A percentile compares a stretch with the other conserved stretches of the same genome.
Conservation (phyloP, 805 yeast genomes). For the Suhomyces vadensis region DNA sequence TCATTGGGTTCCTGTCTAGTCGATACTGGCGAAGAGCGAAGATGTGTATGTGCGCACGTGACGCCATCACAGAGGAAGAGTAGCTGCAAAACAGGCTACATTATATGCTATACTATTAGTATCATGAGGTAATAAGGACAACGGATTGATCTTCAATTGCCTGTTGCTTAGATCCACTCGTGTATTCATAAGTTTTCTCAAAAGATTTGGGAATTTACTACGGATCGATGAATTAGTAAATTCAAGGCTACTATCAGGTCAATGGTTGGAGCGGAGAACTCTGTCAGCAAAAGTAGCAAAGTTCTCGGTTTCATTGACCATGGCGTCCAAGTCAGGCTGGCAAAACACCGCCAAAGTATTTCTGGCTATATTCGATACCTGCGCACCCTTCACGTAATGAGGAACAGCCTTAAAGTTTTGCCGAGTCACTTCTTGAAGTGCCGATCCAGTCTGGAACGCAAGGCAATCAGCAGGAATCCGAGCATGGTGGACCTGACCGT, state of each 20-base stretch:
- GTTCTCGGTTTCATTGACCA: constrained; percentile 44
- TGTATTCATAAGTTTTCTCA: too few species aligned
- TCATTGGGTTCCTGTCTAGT: not conserved
- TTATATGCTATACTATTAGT: too few species aligned
- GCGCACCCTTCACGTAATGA: constrained; percentile 53
- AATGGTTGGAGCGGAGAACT: constrained; percentile 43
- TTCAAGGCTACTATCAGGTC: constrained; percentile 1
- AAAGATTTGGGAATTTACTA: too few species aligned
- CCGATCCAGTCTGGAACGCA: constrained; percentile 63
- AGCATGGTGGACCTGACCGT: constrained; percentile 48
- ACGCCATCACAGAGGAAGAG: too few species aligned
- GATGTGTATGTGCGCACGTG: not conserved
- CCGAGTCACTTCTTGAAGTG: constrained; percentile 52
- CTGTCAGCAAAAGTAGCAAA: constrained; percentile 52
- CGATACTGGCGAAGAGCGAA: not conserved
- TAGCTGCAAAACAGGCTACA: too few species aligned
- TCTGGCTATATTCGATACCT: constrained; percentile 38
- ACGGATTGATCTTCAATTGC: too few species aligned
- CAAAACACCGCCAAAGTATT: constrained; percentile 63
- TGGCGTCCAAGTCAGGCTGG: constrained; percentile 56
- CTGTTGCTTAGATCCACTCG: too few species aligned
- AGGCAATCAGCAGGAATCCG: constrained; percentile 53
- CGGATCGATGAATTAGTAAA: too few species aligned
- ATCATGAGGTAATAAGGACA: too few species aligned
- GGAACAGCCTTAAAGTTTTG: constrained; percentile 57